phyloP scores from a whole-genome alignment of 164 flowering plant genomes.

The Malania oleifera region DNA sequence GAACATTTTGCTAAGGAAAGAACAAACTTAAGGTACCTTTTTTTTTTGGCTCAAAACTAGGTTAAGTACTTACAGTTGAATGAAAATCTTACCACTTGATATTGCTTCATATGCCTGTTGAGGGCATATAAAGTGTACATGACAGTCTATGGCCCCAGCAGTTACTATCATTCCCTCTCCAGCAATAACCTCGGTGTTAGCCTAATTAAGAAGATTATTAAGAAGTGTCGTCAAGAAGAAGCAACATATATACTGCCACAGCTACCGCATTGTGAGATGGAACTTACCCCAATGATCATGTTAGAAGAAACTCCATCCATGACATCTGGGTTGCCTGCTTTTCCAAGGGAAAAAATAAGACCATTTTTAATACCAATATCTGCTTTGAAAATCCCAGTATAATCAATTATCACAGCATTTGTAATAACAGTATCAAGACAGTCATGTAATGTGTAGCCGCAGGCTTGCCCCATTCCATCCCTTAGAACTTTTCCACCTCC shows the following conservation, averaged over 20 bases:
- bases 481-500: constrained; percentile 98
- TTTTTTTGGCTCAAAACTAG: too few relatives aligned
- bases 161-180: constrained; percentile 92
- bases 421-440: constrained; percentile 88
- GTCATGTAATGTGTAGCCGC: constrained; percentile 41
- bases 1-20: too few relatives aligned
- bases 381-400: constrained; percentile 84
- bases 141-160: constrained; percentile 97
- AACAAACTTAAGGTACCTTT: too few relatives aligned
- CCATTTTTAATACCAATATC: constrained; percentile 92
- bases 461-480: constrained; percentile 95
- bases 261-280: constrained; percentile 7
- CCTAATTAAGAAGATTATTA: constrained; percentile 36
- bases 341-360: constrained; percentile 55
- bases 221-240: not conserved
- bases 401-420: constrained; percentile 86
- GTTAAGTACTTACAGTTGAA: not conserved
- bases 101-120: constrained; percentile 80
- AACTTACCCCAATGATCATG: constrained; percentile 82
- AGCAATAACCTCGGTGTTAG: constrained; percentile 86
- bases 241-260: not conserved
- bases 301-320: constrained; percentile 63
- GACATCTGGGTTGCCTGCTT: constrained; percentile 89
- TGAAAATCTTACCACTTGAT: constrained; percentile 69
- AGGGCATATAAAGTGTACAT: constrained; percentile 97